These are phyloP conservation scores for Musa itinerans DNA, from an alignment of 176 grass and related monocot genomes.

Conservation along the genomic window DNA sequence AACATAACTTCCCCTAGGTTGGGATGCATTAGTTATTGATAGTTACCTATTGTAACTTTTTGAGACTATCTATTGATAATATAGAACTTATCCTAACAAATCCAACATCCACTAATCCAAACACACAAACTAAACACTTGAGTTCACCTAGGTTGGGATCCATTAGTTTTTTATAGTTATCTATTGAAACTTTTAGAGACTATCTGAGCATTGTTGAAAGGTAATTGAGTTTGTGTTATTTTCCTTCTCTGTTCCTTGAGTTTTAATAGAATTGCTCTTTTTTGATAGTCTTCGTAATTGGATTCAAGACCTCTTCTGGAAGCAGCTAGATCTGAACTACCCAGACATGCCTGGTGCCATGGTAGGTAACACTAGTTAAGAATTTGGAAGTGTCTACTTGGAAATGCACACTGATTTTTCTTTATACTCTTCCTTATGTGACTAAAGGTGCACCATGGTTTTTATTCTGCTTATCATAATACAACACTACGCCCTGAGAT, in stretches of 20 bases:
- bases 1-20: too few species aligned
- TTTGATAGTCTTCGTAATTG: conserved; percentile 70
- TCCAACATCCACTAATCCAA: too few species aligned
- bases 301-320: conserved; percentile 78
- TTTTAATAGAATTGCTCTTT: background rate
- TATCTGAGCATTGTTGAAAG: too few species aligned
- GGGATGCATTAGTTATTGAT: too few species aligned
- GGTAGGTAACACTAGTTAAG: conserved; percentile 8
- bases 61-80: too few species aligned
- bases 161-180: background rate
- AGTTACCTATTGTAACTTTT: too few species aligned
- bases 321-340: conserved; percentile 85
- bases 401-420: background rate
- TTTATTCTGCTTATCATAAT: conserved; percentile 24
- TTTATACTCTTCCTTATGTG: background rate
- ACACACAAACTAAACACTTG: too few species aligned
- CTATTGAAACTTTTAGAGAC: background rate
- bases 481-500: conserved; percentile 8
- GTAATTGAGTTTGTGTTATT: too few species aligned
- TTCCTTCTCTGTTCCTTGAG: background rate
- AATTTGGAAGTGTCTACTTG: background rate
- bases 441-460: conserved; percentile 19
- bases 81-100: too few species aligned
- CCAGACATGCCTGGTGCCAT: conserved; percentile 60
- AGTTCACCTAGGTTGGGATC: too few species aligned